Percentiles rank a stretch among this genome's conserved stretches.
These are phyloP conservation scores for Paulownia fortunei DNA, from an alignment of 257 asterid species.

Conservation along the genomic window DNA sequence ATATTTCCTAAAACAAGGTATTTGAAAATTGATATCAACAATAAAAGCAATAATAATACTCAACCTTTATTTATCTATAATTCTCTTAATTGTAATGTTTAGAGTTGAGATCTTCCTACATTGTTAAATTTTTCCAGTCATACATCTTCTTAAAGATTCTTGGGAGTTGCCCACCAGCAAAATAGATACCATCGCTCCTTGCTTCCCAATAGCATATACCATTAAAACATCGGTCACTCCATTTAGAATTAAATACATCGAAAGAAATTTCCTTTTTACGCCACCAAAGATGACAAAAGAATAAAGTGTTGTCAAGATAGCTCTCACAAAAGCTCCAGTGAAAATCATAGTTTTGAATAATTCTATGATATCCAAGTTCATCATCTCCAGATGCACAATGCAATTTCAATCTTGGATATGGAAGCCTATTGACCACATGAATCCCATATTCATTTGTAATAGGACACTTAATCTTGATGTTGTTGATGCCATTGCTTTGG, in stretches of 20 bases:
- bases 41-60: neutral
- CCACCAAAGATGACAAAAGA: slow-evolving; percentile 36
- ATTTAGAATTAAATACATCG: neutral
- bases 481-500: neutral
- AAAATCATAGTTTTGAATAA: neutral
- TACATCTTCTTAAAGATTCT: neutral
- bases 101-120: neutral
- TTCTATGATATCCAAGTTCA: slow-evolving; percentile 25
- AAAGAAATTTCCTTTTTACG: neutral
- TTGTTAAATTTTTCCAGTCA: neutral
- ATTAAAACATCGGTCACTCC: neutral
- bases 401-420: neutral
- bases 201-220: neutral
- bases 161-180: neutral
- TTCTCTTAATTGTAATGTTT: neutral
- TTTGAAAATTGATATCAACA: neutral
- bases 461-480: neutral
- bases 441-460: neutral
- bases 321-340: slow-evolving; percentile 5
- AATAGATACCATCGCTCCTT: slow-evolving; percentile 21
- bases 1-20: neutral
- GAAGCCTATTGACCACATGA: slow-evolving; percentile 22
- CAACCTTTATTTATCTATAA: neutral
- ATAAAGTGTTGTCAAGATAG: neutral
- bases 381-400: slow-evolving; percentile 32